phyloP scores from a whole-genome alignment of 495 filamentous ascomycete species.

The Cercophora samala region DNA sequence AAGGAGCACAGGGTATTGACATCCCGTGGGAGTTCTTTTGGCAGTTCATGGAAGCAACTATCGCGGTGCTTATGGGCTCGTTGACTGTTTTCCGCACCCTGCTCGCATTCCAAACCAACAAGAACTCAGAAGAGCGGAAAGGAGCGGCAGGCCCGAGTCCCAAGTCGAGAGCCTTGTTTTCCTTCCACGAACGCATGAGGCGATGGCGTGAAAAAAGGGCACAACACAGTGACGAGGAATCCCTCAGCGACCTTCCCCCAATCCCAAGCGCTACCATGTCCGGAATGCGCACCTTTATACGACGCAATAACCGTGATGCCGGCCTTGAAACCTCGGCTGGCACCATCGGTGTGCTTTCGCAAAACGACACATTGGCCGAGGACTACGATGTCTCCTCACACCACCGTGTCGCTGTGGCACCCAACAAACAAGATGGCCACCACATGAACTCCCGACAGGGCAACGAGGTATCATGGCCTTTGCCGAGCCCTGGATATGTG shows the following conservation, averaged over 20 bases:
- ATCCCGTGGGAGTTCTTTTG: slow-evolving; percentile 24
- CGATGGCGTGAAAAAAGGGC: background rate
- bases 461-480: background rate
- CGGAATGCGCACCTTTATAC: slow-evolving; percentile 3
- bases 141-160: slow-evolving; percentile 3
- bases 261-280: slow-evolving; percentile 3
- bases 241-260: background rate
- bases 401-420: slow-evolving; percentile 1
- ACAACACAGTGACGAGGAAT: slow-evolving; percentile 1
- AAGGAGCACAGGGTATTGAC: slow-evolving; percentile 15
- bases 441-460: background rate
- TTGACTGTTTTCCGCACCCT: slow-evolving; percentile 23
- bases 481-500: background rate
- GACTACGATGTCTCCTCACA: slow-evolving; percentile 3
- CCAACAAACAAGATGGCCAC: background rate
- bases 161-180: background rate
- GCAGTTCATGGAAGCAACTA: slow-evolving; percentile 20
- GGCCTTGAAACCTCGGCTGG: background rate
- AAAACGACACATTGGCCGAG: slow-evolving; percentile 8
- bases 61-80: slow-evolving; percentile 22
- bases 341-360: background rate
- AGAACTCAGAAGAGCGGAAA: slow-evolving; percentile 7
- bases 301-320: background rate
- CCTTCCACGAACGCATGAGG: slow-evolving; percentile 1
- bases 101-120: slow-evolving; percentile 7